Percentiles rank a stretch among this genome's conserved stretches.
Conservation (phyloP, 1,284 basidiomycete species). For the Austroboletus sp. region DNA sequence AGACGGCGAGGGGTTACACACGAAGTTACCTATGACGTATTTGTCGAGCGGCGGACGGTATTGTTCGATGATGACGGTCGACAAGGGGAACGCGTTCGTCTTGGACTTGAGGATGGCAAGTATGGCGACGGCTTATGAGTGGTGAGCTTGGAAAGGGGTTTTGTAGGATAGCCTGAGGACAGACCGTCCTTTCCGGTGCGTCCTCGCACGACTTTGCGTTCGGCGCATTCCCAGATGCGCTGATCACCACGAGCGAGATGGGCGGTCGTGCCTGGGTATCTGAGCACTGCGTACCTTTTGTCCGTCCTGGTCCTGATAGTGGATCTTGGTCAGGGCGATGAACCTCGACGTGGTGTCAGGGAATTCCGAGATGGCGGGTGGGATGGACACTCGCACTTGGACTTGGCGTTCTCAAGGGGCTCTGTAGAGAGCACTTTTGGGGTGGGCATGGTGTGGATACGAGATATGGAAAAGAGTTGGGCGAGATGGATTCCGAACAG, state of each 20-base stretch:
- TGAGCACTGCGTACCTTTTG: constrained; percentile 44
- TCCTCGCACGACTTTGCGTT: constrained; percentile 72
- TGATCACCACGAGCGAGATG: constrained; percentile 26
- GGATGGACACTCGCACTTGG: constrained; percentile 44
- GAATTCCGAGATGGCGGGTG: not conserved
- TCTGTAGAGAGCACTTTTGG: constrained; percentile 38
- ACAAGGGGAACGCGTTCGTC: constrained; percentile 57
- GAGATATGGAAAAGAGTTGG: constrained; percentile 3
- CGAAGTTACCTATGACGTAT: constrained; percentile 56
- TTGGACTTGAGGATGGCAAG: constrained; percentile 72
- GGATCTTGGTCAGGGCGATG: constrained; percentile 68
- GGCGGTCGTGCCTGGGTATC: not conserved
- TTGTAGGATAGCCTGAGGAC: not conserved
- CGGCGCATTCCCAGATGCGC: constrained; percentile 82
- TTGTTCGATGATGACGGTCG: constrained; percentile 83
- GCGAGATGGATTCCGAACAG: not conserved
- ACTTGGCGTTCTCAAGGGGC: constrained; percentile 51
- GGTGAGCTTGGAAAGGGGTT: not conserved
- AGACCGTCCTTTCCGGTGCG: constrained; percentile 74
- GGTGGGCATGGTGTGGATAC: constrained; percentile 11
- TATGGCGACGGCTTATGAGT: constrained; percentile 66
- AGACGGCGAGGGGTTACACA: not conserved
- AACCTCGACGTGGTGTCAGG: constrained; percentile 43
- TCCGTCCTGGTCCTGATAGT: constrained; percentile 69
- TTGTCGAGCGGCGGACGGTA: constrained; percentile 77